Evolutionary conservation across 2,329 filamentous ascomycete species (phyloP).

Genomic region (Ceratocystis huliohia): DNA sequence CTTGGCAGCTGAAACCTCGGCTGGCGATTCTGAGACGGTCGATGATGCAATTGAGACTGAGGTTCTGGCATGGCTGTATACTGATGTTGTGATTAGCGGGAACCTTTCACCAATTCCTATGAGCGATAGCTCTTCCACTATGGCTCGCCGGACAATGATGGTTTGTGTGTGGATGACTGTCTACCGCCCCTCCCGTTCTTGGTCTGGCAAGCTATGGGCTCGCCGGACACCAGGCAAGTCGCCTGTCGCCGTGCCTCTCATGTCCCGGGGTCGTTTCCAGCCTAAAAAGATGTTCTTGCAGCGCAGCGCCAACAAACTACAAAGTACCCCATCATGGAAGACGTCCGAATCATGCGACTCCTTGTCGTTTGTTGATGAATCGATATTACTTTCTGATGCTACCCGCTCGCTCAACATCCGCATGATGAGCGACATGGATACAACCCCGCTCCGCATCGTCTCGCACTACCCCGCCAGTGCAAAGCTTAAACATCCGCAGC

Average conservation of each 20-base stretch:
- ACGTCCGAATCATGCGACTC: neutral
- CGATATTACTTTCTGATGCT: neutral
- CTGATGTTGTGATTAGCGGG: conserved; percentile 19
- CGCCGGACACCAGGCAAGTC: conserved; percentile 18
- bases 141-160: conserved; percentile 20
- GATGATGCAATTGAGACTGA: conserved; percentile 18
- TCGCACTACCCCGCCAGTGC: conserved; percentile 20
- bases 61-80: conserved; percentile 22
- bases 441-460: conserved; percentile 16
- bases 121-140: conserved; percentile 9
- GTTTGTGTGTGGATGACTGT: conserved; percentile 22
- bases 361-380: neutral
- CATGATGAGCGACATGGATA: conserved; percentile 16
- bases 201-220: conserved; percentile 16
- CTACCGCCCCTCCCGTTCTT: conserved; percentile 15
- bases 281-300: conserved; percentile 22
- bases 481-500: conserved; percentile 15
- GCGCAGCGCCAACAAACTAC: conserved; percentile 7
- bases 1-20: conserved; percentile 11
- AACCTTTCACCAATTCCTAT: conserved; percentile 13
- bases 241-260: conserved; percentile 20
- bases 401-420: conserved; percentile 16
- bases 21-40: neutral
- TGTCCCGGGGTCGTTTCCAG: conserved; percentile 20
- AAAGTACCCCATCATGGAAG: conserved; percentile 1